A percentile compares a stretch with the other conserved stretches of the same genome.
Evolutionary conservation across 768 basidiomycete species (phyloP).

Genomic region (Mycena metata): DNA sequence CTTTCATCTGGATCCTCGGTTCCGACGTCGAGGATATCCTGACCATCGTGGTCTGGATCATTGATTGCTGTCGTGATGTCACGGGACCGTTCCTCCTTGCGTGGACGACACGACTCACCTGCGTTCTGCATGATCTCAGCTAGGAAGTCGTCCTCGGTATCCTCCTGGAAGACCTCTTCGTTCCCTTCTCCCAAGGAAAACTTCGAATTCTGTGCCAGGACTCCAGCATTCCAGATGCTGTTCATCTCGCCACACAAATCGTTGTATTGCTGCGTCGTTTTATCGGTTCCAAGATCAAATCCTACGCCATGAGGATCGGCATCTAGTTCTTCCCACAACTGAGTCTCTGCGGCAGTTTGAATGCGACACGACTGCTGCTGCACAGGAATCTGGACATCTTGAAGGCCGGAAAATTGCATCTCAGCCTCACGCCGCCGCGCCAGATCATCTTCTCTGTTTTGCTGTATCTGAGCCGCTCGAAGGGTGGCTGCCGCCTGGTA

Average conservation of each 20-base stretch:
- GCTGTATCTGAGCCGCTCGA: not conserved
- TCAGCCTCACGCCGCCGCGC: not conserved
- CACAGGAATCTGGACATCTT: too few species aligned
- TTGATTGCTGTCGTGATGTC: conserved; percentile 1
- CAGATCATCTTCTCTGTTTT: not conserved
- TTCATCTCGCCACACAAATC: too few species aligned
- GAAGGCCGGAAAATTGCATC: too few species aligned
- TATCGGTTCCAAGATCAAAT: too few species aligned
- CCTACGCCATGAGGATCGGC: not conserved
- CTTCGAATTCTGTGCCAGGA: not conserved
- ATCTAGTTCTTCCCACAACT: not conserved
- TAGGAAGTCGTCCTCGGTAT: too few species aligned
- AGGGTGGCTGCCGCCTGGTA: not conserved
- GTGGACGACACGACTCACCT: not conserved
- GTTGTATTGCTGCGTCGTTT: too few species aligned
- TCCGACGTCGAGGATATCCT: too few species aligned
- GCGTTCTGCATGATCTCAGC: not conserved
- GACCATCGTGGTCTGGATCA: not conserved
- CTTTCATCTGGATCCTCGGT: too few species aligned
- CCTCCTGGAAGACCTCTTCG: not conserved
- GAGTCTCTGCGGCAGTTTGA: not conserved
- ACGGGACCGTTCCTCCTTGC: not conserved
- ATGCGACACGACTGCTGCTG: not conserved
- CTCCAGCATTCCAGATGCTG: too few species aligned
- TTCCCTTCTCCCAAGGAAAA: not conserved